These are phyloP conservation scores for Aphanomyces invadans DNA, from an alignment of 352 stramenopile genomes.

Conservation along the genomic window DNA sequence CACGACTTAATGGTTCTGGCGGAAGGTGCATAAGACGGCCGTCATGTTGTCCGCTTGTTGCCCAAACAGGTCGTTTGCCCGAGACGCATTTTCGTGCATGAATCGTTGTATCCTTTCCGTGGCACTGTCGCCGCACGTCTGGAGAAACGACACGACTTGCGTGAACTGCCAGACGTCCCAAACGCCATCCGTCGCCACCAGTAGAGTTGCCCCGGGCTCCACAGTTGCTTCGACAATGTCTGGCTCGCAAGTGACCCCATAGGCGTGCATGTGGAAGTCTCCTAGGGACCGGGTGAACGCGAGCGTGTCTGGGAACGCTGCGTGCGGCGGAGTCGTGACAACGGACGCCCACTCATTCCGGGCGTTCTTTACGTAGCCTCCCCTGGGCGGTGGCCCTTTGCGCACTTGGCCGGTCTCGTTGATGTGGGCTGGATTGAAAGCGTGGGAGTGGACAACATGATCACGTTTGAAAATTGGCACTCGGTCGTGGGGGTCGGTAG, in stretches of 20 bases:
- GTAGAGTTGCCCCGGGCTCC: slow-evolving; percentile 33
- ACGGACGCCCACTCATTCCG: slow-evolving; percentile 81
- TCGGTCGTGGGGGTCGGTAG: background rate
- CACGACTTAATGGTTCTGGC: too few relatives aligned
- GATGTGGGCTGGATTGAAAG: background rate
- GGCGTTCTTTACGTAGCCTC: slow-evolving; percentile 86
- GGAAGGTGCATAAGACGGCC: too few relatives aligned
- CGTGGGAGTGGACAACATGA: too few relatives aligned
- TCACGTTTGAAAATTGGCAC: background rate
- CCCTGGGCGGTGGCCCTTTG: slow-evolving; percentile 27
- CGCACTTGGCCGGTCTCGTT: background rate
- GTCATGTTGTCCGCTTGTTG: slow-evolving; percentile 86
- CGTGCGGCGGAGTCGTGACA: slow-evolving; percentile 53
- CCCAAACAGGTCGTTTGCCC: slow-evolving; percentile 57
- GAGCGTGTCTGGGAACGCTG: slow-evolving; percentile 60
- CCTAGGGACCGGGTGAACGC: slow-evolving; percentile 84
- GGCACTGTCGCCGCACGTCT: slow-evolving; percentile 8
- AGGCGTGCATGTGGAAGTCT: slow-evolving; percentile 82
- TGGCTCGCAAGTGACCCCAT: slow-evolving; percentile 56
- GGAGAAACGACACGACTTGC: slow-evolving; percentile 51
- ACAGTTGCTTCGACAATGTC: slow-evolving; percentile 47
- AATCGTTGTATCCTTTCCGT: slow-evolving; percentile 27
- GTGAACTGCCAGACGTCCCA: slow-evolving; percentile 87
- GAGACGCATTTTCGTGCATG: slow-evolving; percentile 52
- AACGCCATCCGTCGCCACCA: slow-evolving; percentile 72